phyloP scores from a whole-genome alignment of 352 stramenopile species.

The Phytophthora boehmeriae region DNA sequence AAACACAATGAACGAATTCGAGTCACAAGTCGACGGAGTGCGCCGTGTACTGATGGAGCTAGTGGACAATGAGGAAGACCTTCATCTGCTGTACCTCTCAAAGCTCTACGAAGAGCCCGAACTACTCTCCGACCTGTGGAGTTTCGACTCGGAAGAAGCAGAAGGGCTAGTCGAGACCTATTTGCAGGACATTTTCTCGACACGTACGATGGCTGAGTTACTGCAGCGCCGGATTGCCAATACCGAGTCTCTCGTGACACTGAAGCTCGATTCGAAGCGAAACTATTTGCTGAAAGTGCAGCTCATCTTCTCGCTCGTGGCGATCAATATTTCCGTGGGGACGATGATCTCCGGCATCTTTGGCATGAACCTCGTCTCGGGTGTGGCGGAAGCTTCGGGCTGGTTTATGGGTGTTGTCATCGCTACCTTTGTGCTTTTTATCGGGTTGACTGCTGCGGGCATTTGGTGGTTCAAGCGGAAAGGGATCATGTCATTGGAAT shows the following conservation, averaged over 20 bases:
- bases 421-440: slow-evolving; percentile 33
- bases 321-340: slow-evolving; percentile 38
- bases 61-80: slow-evolving; percentile 65
- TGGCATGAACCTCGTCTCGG: slow-evolving; percentile 43
- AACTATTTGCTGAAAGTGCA: slow-evolving; percentile 61
- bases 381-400: slow-evolving; percentile 22
- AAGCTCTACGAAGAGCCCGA: slow-evolving; percentile 58
- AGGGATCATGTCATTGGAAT: slow-evolving; percentile 32
- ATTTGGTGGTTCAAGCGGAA: slow-evolving; percentile 15
- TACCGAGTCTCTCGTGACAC: slow-evolving; percentile 68
- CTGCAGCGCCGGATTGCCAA: slow-evolving; percentile 71
- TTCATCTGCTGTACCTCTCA: slow-evolving; percentile 58
- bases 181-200: slow-evolving; percentile 78
- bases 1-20: slow-evolving; percentile 66
- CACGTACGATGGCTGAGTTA: slow-evolving; percentile 57
- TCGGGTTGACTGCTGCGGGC: slow-evolving; percentile 25
- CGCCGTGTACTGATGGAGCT: slow-evolving; percentile 59
- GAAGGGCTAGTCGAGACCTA: slow-evolving; percentile 74
- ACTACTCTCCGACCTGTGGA: slow-evolving; percentile 50
- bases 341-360: slow-evolving; percentile 39
- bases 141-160: slow-evolving; percentile 69
- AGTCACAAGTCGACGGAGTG: slow-evolving; percentile 57
- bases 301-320: slow-evolving; percentile 39
- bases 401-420: slow-evolving; percentile 47
- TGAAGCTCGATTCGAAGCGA: slow-evolving; percentile 73